These are phyloP conservation scores for Wickerhamiella kurtzmanii DNA, from an alignment of 805 yeast genomes.

Conservation along the genomic window DNA sequence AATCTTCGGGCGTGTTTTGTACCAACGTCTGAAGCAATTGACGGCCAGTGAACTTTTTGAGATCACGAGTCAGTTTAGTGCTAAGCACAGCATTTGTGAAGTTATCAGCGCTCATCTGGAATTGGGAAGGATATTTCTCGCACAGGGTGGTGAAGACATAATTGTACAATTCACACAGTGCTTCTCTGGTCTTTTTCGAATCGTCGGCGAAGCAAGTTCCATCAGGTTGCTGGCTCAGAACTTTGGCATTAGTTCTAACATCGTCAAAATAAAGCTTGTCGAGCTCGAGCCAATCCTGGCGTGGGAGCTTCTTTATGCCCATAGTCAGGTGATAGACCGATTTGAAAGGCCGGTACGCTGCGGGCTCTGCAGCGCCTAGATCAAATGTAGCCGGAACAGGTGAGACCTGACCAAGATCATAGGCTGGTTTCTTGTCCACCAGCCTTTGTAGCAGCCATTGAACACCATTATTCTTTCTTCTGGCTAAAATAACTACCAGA, in stretches of 20 bases:
- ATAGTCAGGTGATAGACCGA: slow-evolving; percentile 48
- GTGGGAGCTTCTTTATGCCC: slow-evolving; percentile 38
- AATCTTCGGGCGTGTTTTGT: slow-evolving; percentile 47
- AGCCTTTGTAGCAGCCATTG: no score
- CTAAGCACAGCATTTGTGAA: slow-evolving; percentile 7
- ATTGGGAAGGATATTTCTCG: slow-evolving; percentile 41
- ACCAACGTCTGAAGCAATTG: slow-evolving; percentile 6
- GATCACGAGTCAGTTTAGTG: slow-evolving; percentile 2
- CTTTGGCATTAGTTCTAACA: slow-evolving; percentile 17
- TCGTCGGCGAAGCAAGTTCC: slow-evolving; percentile 7
- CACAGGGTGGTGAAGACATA: slow-evolving; percentile 29
- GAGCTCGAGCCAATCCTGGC: slow-evolving; percentile 45
- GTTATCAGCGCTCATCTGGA: slow-evolving; percentile 19
- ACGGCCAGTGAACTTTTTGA: not conserved
- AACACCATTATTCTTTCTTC: no score
- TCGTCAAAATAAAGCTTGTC: slow-evolving; percentile 37
- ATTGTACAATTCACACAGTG: slow-evolving; percentile 38
- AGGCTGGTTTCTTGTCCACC: not conserved
- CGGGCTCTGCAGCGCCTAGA: slow-evolving; percentile 5
- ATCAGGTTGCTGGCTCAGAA: slow-evolving; percentile 6
- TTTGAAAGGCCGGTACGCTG: slow-evolving; percentile 43
- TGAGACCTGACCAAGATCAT: slow-evolving; percentile 4
- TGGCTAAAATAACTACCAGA: no score
- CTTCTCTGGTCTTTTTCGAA: slow-evolving; percentile 7
- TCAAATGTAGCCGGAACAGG: slow-evolving; percentile 7